phyloP scores from a whole-genome alignment of 768 basidiomycete species.

The Hirschioporus abietinus region DNA sequence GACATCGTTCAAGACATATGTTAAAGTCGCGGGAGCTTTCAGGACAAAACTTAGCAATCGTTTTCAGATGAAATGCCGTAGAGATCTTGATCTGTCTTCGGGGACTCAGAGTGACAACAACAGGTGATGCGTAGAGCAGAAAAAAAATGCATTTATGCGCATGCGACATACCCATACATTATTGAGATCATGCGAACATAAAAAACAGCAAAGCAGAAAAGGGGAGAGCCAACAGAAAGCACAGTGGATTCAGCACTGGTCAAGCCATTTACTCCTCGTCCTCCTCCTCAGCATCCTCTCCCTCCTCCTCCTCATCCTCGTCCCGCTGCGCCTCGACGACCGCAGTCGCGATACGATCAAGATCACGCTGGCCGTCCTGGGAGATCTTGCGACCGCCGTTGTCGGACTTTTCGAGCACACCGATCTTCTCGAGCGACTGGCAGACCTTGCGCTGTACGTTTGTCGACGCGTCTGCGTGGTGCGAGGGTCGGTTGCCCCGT shows the following conservation, averaged over 20 bases:
- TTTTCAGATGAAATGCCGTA: too few relatives aligned
- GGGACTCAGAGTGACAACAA: not conserved
- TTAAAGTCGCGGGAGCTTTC: too few relatives aligned
- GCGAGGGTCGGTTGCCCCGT: constrained; percentile 94
- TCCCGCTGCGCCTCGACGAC: constrained; percentile 76
- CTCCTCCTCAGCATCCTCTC: constrained; percentile 59
- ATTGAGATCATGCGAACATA: constrained; percentile 1
- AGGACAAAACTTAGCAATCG: too few relatives aligned
- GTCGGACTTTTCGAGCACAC: constrained; percentile 88
- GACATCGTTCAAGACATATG: too few relatives aligned
- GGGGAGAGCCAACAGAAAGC: not conserved
- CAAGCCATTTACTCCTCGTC: constrained; percentile 42
- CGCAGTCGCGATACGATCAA: constrained; percentile 90
- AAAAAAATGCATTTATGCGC: constrained; percentile 4
- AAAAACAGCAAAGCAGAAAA: not conserved
- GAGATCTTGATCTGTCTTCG: not conserved
- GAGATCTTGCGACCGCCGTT: constrained; percentile 95
- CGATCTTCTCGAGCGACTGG: constrained; percentile 98
- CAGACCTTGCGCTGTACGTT: constrained; percentile 93
- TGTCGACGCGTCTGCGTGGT: constrained; percentile 82
- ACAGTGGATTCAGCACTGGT: not conserved
- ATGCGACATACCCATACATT: constrained; percentile 6
- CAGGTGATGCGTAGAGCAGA: not conserved
- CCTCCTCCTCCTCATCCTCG: constrained; percentile 71
- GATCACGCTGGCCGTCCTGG: constrained; percentile 94